Conservation (phyloP, 345 rosid genomes). For the Mallotus nudiflorus region DNA sequence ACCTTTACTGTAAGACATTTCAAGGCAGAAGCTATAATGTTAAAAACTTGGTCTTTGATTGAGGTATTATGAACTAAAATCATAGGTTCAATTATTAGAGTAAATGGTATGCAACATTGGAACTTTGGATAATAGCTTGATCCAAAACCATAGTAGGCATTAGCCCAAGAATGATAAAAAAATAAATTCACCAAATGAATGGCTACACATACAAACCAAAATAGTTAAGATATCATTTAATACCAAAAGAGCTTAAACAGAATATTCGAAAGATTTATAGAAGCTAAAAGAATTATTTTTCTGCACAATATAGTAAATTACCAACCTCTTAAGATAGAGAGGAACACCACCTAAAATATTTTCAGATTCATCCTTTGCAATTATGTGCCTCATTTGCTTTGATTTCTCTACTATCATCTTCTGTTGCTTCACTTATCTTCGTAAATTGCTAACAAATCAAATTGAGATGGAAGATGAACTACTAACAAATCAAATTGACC, state of each 20-base stretch:
- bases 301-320: slow-evolving; percentile 24
- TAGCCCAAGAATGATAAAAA: slow-evolving; percentile 97
- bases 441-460: no score
- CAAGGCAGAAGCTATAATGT: slow-evolving; percentile 62
- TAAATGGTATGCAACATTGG: slow-evolving; percentile 95
- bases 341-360: slow-evolving; percentile 82
- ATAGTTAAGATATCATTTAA: slow-evolving; percentile 25
- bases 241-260: not conserved
- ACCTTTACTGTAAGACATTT: slow-evolving; percentile 72
- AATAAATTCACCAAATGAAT: slow-evolving; percentile 94
- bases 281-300: slow-evolving; percentile 13
- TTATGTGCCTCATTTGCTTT: slow-evolving; percentile 69
- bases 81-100: slow-evolving; percentile 93
- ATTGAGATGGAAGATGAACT: no score
- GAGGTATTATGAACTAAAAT: slow-evolving; percentile 60
- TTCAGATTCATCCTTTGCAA: slow-evolving; percentile 73
- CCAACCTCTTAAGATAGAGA: slow-evolving; percentile 91
- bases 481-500: no score
- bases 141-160: slow-evolving; percentile 85
- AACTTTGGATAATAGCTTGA: slow-evolving; percentile 90
- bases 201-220: slow-evolving; percentile 52
- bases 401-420: no score
- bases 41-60: slow-evolving; percentile 68
- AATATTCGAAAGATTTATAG: slow-evolving; percentile 13
- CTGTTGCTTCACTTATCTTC: no score